Evolutionary conservation across 257 asterid species (phyloP).

Genomic region (Solanum bulbocastanum): DNA sequence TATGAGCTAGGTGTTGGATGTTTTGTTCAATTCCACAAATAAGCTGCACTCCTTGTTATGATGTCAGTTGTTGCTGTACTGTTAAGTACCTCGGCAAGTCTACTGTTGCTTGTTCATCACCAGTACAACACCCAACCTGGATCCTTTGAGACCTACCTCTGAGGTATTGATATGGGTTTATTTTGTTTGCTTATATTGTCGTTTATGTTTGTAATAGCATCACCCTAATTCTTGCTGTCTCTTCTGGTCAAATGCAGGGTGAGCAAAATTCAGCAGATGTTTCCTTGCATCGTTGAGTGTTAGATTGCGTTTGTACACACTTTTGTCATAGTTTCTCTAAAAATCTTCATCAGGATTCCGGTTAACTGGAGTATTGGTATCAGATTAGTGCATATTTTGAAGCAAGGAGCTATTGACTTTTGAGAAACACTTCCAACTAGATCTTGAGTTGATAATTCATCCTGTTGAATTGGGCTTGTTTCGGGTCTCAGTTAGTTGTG

Average conservation of each 20-base stretch:
- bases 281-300: background rate
- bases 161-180: constrained; percentile 23
- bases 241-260: background rate
- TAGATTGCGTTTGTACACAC: background rate
- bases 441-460: constrained; percentile 16
- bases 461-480: constrained; percentile 10
- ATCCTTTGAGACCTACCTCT: constrained; percentile 27
- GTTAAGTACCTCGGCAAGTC: constrained; percentile 7
- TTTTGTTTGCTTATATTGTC: background rate
- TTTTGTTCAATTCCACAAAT: background rate
- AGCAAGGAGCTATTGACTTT: constrained; percentile 1
- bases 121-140: constrained; percentile 34
- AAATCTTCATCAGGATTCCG: constrained; percentile 12
- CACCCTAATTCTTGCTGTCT: background rate
- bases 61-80: constrained; percentile 6
- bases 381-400: constrained; percentile 8
- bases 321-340: background rate
- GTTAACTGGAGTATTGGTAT: constrained; percentile 27
- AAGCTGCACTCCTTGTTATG: constrained; percentile 22
- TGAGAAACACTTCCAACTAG: constrained; percentile 21
- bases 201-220: background rate
- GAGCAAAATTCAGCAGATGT: background rate
- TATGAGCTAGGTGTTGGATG: constrained; percentile 35
- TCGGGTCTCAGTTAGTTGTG: constrained; percentile 4
- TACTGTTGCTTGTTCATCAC: constrained; percentile 32